phyloP scores from a whole-genome alignment of 768 basidiomycete genomes.

The Rhodotorula graminis region DNA sequence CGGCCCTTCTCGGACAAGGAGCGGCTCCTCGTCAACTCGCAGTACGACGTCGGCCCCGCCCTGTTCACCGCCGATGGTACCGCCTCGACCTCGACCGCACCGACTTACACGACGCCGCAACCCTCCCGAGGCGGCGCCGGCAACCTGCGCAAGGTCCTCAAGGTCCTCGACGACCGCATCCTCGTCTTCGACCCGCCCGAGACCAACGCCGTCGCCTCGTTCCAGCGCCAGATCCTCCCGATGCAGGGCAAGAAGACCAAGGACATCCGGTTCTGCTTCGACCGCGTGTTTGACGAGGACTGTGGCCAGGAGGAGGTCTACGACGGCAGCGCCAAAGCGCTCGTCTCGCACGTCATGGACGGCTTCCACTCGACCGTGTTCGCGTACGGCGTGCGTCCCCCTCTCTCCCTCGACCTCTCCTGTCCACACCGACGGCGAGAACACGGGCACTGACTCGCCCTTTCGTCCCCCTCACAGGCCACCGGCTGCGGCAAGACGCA shows the following conservation, averaged over 20 bases:
- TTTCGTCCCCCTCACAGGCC: conserved; percentile 56
- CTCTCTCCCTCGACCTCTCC: background rate
- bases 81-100: background rate
- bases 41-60: conserved; percentile 23
- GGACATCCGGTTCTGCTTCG: conserved; percentile 95
- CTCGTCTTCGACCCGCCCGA: conserved; percentile 95
- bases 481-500: conserved; percentile 99
- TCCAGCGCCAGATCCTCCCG: conserved; percentile 63
- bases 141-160: conserved; percentile 55
- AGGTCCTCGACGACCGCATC: conserved; percentile 88
- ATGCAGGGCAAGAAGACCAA: conserved; percentile 77
- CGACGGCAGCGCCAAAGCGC: conserved; percentile 73
- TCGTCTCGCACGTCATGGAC: conserved; percentile 77
- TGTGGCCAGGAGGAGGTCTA: conserved; percentile 82
- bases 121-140: conserved; percentile 6
- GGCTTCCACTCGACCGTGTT: conserved; percentile 97
- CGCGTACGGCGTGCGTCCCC: conserved; percentile 81
- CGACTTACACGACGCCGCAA: conserved; percentile 13
- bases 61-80: conserved; percentile 26
- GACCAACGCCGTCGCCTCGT: conserved; percentile 70
- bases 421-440: too few relatives aligned
- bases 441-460: too few relatives aligned
- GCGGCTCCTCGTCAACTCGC: conserved; percentile 11
- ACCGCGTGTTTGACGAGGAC: conserved; percentile 78
- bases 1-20: conserved; percentile 41